Conservation (phyloP, 768 basidiomycete genomes). For the Boletellus emodensis region DNA sequence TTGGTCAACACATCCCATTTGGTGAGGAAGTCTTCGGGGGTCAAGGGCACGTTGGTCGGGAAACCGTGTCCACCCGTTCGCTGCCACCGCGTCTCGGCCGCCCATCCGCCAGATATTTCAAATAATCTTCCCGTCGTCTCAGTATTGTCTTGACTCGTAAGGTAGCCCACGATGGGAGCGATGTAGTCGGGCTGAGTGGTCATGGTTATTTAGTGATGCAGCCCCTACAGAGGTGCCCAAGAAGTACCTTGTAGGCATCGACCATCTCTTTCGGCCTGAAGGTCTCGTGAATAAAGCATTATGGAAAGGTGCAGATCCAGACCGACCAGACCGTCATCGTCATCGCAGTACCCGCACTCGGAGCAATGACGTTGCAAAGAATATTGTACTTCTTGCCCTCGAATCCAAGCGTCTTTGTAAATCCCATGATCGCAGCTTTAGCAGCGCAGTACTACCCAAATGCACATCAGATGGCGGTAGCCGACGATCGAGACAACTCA, state of each 20-base stretch:
- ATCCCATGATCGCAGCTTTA: conserved; percentile 85
- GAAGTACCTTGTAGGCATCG: conserved; percentile 75
- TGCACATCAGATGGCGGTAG: neutral
- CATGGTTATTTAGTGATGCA: neutral
- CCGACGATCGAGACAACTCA: conserved; percentile 24
- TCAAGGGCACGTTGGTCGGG: conserved; percentile 68
- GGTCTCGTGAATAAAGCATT: neutral
- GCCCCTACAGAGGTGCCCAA: neutral
- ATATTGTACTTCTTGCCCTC: conserved; percentile 94
- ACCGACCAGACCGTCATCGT: conserved; percentile 70
- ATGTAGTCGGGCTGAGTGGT: conserved; percentile 74
- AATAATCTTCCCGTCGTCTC: conserved; percentile 73
- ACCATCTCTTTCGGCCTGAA: conserved; percentile 78
- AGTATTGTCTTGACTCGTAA: conserved; percentile 77
- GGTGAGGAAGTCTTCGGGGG: conserved; percentile 73
- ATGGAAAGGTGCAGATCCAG: neutral
- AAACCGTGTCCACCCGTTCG: conserved; percentile 84
- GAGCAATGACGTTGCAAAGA: conserved; percentile 81
- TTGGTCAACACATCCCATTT: conserved; percentile 84
- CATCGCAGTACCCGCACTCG: conserved; percentile 89
- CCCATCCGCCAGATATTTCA: conserved; percentile 89
- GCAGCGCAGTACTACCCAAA: conserved; percentile 75
- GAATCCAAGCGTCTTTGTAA: conserved; percentile 86
- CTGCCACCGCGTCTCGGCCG: conserved; percentile 91
- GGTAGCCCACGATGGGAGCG: conserved; percentile 88